These are phyloP conservation scores for Coniochaeta hoffmannii DNA, from an alignment of 2,329 filamentous ascomycete genomes.

Conservation along the genomic window DNA sequence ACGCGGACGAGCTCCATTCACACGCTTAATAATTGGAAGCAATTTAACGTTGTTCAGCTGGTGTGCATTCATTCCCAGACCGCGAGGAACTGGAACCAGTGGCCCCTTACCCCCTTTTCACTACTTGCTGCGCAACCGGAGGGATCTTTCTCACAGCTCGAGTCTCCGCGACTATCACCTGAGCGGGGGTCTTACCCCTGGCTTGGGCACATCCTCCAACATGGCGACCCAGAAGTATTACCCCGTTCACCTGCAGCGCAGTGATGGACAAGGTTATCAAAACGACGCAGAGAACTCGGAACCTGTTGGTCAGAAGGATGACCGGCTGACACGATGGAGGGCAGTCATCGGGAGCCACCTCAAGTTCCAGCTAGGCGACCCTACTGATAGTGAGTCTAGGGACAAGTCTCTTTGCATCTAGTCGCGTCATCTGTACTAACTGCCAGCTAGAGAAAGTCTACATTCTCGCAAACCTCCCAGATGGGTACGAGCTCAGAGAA, in stretches of 20 bases:
- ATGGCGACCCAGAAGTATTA: background rate
- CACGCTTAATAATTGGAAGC: too few species aligned
- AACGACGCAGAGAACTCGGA: slow-evolving; percentile 11
- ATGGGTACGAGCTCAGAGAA: slow-evolving; percentile 17
- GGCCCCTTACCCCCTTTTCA: too few species aligned
- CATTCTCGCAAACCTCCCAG: slow-evolving; percentile 15
- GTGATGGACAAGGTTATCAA: slow-evolving; percentile 32
- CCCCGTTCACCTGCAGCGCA: slow-evolving; percentile 32
- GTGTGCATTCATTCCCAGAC: too few species aligned
- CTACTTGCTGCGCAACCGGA: background rate
- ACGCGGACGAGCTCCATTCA: too few species aligned
- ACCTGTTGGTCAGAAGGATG: slow-evolving; percentile 18
- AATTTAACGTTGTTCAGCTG: too few species aligned
- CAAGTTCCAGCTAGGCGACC: slow-evolving; percentile 10
- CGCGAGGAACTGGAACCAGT: too few species aligned
- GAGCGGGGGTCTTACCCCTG: background rate
- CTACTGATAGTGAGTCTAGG: slow-evolving; percentile 13
- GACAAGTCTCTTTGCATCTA: background rate
- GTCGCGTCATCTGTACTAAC: background rate
- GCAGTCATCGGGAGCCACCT: slow-evolving; percentile 17
- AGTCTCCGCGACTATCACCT: background rate
- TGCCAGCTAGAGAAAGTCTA: slow-evolving; percentile 12
- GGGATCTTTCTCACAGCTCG: background rate
- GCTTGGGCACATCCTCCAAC: background rate
- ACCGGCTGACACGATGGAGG: slow-evolving; percentile 20